Evolutionary conservation across 2,329 filamentous ascomycete genomes (phyloP).

Genomic region (Pseudogymnoascus sp.): DNA sequence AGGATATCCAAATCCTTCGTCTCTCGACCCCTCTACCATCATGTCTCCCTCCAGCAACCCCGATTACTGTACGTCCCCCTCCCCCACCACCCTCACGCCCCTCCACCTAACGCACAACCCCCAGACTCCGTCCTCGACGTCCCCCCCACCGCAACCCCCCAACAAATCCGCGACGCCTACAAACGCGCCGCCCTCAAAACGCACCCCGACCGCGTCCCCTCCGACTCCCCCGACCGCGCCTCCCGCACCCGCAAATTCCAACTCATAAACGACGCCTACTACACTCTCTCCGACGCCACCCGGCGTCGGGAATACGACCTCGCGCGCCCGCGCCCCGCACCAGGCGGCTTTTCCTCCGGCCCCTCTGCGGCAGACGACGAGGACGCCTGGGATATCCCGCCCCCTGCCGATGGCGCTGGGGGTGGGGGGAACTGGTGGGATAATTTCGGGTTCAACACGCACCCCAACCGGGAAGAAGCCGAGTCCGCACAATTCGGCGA

Average conservation of each 20-base stretch:
- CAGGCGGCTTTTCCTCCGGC: conserved; percentile 25
- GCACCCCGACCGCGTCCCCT: conserved; percentile 83
- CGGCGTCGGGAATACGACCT: conserved; percentile 79
- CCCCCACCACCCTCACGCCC: neutral
- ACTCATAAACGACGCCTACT: conserved; percentile 88
- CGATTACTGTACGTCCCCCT: conserved; percentile 33
- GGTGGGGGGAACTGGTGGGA: conserved; percentile 58
- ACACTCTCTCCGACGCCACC: conserved; percentile 70
- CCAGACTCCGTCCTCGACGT: conserved; percentile 68
- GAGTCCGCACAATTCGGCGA: conserved; percentile 79
- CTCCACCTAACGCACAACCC: neutral
- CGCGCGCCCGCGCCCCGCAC: conserved; percentile 30
- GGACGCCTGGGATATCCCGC: conserved; percentile 32
- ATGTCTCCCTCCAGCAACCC: conserved; percentile 23
- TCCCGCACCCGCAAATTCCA: conserved; percentile 82
- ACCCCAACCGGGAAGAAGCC: conserved; percentile 46
- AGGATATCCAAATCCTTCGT: neutral
- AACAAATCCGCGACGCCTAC: conserved; percentile 89
- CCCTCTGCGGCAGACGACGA: conserved; percentile 35
- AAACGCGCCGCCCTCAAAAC: conserved; percentile 88
- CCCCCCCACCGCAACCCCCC: conserved; percentile 61
- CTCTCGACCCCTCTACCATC: neutral
- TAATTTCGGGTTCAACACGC: conserved; percentile 46
- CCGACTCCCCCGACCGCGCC: conserved; percentile 73
- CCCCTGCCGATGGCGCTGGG: conserved; percentile 21